These are phyloP conservation scores for Leccinum imitatum DNA, from an alignment of 768 basidiomycete genomes.

Conservation along the genomic window DNA sequence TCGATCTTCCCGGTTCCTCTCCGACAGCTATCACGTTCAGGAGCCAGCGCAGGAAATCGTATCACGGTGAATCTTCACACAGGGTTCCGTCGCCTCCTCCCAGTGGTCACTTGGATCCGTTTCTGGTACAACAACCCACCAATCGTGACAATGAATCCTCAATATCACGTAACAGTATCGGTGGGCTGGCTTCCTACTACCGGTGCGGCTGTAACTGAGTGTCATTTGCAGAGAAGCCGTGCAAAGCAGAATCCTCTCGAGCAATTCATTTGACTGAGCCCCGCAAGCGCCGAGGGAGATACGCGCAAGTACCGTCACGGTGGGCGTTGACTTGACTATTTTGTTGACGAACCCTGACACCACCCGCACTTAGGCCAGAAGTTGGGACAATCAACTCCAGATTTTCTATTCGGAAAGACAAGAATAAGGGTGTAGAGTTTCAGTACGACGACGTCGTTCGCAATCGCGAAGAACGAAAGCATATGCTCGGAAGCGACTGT, in stretches of 20 bases:
- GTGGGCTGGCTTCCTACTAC: conserved; percentile 11
- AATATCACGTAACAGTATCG: neutral
- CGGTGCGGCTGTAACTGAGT: neutral
- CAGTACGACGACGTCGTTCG: conserved; percentile 81
- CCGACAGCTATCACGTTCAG: neutral
- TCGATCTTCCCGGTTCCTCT: conserved; percentile 1
- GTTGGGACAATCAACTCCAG: conserved; percentile 56
- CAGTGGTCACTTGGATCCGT: conserved; percentile 10
- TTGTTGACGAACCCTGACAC: neutral
- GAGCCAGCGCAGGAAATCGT: conserved; percentile 18
- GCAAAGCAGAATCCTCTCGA: conserved; percentile 14
- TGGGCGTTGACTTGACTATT: conserved; percentile 22
- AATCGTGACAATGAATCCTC: neutral
- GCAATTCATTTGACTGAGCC: conserved; percentile 17
- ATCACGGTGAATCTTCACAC: conserved; percentile 14
- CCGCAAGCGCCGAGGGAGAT: conserved; percentile 60
- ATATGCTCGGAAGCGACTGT: conserved; percentile 76
- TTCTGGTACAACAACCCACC: conserved; percentile 2
- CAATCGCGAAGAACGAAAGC: conserved; percentile 56
- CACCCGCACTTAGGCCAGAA: conserved; percentile 18
- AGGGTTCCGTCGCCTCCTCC: conserved; percentile 8
- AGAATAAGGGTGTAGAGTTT: conserved; percentile 64
- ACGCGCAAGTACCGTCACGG: conserved; percentile 39
- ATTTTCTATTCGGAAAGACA: conserved; percentile 63
- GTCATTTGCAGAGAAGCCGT: conserved; percentile 9